Base-by-base conservation (phyloP, 208 protist species). In the Acanthamoeba culbertsoni region DNA sequence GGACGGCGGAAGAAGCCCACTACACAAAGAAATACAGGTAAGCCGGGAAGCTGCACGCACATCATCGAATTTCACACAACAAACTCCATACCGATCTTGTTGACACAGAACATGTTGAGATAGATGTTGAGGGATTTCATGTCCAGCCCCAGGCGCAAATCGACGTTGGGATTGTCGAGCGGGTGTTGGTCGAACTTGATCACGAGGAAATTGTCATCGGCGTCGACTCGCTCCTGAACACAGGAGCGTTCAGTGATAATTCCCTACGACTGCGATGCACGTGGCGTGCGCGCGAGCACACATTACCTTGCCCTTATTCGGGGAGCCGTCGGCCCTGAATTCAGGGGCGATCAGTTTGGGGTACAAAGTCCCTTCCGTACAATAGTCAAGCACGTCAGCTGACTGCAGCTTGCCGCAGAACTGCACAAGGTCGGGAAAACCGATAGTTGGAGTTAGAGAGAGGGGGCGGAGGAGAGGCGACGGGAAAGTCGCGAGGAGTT, bases 351-450 rank as follows among this genome's bases (percentile, higher is more conserved):
- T 89, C 28, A 89, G 46, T 20, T 65, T 59, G 35, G 82, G 82
- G 37, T 68, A 89, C n/a, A 16, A 53, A 26, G 82, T 89, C 20
- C 82, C 82, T n/a, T 89, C 82, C 37, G 82, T 89, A 40, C 55
- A 89, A 65, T 65, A 89, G 82, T 89, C 82, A 26, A 68, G 82
- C 55, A 89, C 82, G 23, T 89, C 82, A 53, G 82, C 82, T 1
- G 82, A 89, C 35, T 31, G 82, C 51, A 89, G 31, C 82, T 89
- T 89, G n/a, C 82, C 82, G 31, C 35, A 28, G 37, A 89, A 89
- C 82, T 89, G 43, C 26, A 16, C 42, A 59, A n/a, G 55, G 12
- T n/a, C n/a, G n/a, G 16, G n/a, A n/a, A n/a, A n/a, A n/a, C n/a
- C n/a, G n/a, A n/a, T n/a, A n/a, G n/a, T n/a, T n/a, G n/a, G n/a